phyloP scores from a whole-genome alignment of 2,329 filamentous ascomycete species.

The Penicillium digitatum region DNA sequence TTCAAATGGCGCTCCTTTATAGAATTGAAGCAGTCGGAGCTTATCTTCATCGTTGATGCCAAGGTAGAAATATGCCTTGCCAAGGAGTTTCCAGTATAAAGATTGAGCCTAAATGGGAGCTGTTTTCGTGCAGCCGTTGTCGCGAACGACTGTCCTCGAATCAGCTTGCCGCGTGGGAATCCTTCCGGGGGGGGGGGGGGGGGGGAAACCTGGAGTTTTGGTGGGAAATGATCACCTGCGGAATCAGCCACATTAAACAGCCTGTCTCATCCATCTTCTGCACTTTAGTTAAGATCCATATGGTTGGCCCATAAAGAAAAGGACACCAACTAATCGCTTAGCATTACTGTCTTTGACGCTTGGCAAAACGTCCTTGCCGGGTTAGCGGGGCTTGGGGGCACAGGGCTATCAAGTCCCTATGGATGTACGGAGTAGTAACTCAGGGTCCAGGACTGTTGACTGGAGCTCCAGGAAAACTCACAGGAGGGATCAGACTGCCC shows the following conservation, averaged over 20 bases:
- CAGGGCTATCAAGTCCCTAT: background rate
- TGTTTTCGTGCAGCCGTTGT: background rate
- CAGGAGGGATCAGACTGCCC: no score
- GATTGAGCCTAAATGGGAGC: background rate
- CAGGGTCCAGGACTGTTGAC: background rate
- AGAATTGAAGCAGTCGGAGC: background rate
- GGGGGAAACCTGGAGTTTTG: background rate
- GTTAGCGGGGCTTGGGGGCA: background rate
- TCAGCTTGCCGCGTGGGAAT: background rate
- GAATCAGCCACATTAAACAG: background rate
- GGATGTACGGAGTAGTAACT: background rate
- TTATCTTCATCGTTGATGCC: background rate
- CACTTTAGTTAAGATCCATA: background rate
- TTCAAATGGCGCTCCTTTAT: background rate
- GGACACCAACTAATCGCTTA: constrained; percentile 3
- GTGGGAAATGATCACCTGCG: background rate
- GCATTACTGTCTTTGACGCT: constrained; percentile 6
- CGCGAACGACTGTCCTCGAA: background rate
- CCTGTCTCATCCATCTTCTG: background rate
- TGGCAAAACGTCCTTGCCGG: constrained; percentile 1
- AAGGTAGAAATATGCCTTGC: constrained; percentile 3
- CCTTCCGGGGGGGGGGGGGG: background rate
- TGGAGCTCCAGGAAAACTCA: no score
- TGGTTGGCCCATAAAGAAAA: background rate
- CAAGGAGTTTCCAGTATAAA: background rate